These are phyloP conservation scores for Aspergillus brasiliensis DNA, from an alignment of 2,329 filamentous ascomycete species.

Conservation along the genomic window DNA sequence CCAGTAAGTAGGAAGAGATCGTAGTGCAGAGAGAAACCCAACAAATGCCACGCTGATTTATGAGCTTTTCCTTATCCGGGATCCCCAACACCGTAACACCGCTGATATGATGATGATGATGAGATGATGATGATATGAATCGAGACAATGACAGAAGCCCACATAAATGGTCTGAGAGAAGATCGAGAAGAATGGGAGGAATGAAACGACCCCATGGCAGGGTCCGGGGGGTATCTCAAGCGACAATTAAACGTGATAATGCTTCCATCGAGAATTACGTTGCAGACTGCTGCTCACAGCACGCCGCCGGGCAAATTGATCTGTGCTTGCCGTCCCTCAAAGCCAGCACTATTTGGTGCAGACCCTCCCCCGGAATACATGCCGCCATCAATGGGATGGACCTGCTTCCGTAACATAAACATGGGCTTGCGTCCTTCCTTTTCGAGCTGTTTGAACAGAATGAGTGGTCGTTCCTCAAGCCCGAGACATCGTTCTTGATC, in stretches of 20 bases:
- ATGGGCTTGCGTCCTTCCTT: slow-evolving; percentile 97
- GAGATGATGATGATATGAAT: background rate
- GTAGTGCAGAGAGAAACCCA: background rate
- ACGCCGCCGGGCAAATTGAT: slow-evolving; percentile 38
- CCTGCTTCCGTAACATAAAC: slow-evolving; percentile 87
- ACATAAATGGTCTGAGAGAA: background rate
- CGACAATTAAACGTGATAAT: slow-evolving; percentile 10
- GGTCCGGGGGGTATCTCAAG: slow-evolving; percentile 25
- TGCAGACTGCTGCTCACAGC: slow-evolving; percentile 22
- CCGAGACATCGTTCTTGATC: slow-evolving; percentile 93
- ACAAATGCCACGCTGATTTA: slow-evolving; percentile 1
- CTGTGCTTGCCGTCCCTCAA: slow-evolving; percentile 31
- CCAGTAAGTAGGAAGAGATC: background rate
- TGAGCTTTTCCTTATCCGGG: slow-evolving; percentile 1
- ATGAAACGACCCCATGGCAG: background rate
- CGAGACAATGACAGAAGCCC: background rate
- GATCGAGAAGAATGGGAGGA: background rate
- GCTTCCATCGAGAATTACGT: slow-evolving; percentile 7
- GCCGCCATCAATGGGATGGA: slow-evolving; percentile 51
- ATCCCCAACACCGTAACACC: slow-evolving; percentile 3
- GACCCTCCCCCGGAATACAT: slow-evolving; percentile 26
- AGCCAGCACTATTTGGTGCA: slow-evolving; percentile 36
- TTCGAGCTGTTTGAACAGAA: slow-evolving; percentile 95
- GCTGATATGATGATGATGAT: slow-evolving; percentile 1
- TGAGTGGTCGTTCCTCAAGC: slow-evolving; percentile 88